Base-by-base conservation (phyloP, 129 eudicot genomes). In the Pittosporum tobira region DNA sequence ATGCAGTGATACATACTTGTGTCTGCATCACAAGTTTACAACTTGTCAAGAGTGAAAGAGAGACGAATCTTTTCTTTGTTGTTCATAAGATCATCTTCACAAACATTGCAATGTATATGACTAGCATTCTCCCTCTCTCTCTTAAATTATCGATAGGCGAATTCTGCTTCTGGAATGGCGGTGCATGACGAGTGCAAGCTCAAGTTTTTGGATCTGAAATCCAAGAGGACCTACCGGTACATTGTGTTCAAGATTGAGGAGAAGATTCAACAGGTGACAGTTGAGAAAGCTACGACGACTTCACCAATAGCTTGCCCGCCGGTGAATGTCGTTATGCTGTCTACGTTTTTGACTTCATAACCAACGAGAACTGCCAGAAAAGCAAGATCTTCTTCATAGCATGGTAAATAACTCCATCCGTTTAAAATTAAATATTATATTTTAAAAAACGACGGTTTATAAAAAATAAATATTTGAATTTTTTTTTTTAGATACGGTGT, bases 291-390 rank as follows among this genome's bases (percentile, higher is more conserved):
- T 76, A 67, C 31, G 72, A 60, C 5, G 72, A 72, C 59, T 68
- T 77, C 40, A 45, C 69, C 4, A 57, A 62, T 51, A 72, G 69
- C 51, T 70, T 77, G 61, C 83, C 83, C 27, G 61, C 67, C 59
- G 63, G 72, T 67, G 82, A 77, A 57, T 77, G 78, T n/a, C 82
- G 78, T 48, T 77, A 77, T 40, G 82, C 82, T 20, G 82, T 77
- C 61, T 77, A 67, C 23, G 82, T 72, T 34, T 72, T 67, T 12
- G 75, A 77, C 64, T 77, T 72, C 62, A 73, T 61, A 44, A 72
- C 78, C 25, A 14, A 63, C 28, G 69, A 77, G 65, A 77, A 77
- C 34, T 58, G 63, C 37, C 78, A 77, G 65, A 77, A 77, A 68
- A 72, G 75, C 82, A 77, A 77, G 53, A 77, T 77, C 18, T 63